Base-by-base conservation (phyloP, 108 stramenopile genomes). In the Nitzschia palea region DNA sequence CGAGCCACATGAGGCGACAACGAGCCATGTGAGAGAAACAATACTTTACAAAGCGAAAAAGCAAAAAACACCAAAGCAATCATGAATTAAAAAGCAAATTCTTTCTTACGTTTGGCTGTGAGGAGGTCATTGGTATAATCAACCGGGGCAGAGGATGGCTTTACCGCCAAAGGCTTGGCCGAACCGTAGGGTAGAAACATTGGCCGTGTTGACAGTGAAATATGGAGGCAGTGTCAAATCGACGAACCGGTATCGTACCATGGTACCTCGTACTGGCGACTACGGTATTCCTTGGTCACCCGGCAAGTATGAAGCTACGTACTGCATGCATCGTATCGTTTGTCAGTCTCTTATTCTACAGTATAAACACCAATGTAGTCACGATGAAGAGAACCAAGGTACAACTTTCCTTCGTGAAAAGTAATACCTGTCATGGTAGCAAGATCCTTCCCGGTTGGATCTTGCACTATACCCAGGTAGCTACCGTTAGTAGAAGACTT, bases 321-420 rank as follows among this genome's bases (percentile, higher is more conserved):
- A n/a, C n/a, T n/a, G n/a, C n/a, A n/a, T n/a, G n/a, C n/a, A n/a
- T n/a, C n/a, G n/a, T 42, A 9, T 15, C n/a, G n/a, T n/a, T n/a
- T n/a, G n/a, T n/a, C n/a, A n/a, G n/a, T n/a, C 0, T 32, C 3
- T 74, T 56, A 82, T 10, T 9, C 53, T 29, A 82, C 55, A 31
- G 68, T 61, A 42, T 86, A 83, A 5, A 87, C 85, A 3, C 83
- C 86, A 44, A 90, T 73, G 53, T 77, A 86, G 62, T 82, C 33
- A 51, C 80, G 77, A n/a, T 84, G 67, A 6, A 86, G 60, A 28
- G 85, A 87, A n/a, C 89, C 89, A 34, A 90, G 63, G 64, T 87
- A 90, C 14, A 90, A 26, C 52, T 84, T 83, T 27, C 79, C 75
- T 9, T 76, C 40, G 53, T 59, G 55, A 27, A 79, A 74, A 3